Evolutionary conservation across 1,284 basidiomycete genomes (phyloP).

Genomic region (Thecaphora thlaspeos): DNA sequence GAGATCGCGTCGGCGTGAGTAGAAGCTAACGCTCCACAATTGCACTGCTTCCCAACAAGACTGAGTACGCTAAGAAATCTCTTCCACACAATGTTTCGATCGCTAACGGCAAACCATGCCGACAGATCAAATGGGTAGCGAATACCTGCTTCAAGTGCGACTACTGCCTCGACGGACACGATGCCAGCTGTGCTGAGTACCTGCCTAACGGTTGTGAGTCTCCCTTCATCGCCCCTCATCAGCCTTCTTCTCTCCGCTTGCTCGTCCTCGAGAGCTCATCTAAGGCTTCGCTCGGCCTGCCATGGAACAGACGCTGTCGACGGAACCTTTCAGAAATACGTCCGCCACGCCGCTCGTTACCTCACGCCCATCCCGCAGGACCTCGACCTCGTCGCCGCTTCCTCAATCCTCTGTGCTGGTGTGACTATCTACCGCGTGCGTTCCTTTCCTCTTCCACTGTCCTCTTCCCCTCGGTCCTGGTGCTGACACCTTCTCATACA

Average conservation of each 20-base stretch:
- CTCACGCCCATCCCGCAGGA: slow-evolving; percentile 64
- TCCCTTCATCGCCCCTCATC: too few species aligned
- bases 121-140: slow-evolving; percentile 65
- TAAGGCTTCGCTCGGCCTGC: slow-evolving; percentile 36
- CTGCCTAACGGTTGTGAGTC: slow-evolving; percentile 58
- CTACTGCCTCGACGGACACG: slow-evolving; percentile 70
- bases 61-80: too few species aligned
- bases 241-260: too few species aligned
- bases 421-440: slow-evolving; percentile 75
- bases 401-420: slow-evolving; percentile 75
- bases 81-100: too few species aligned
- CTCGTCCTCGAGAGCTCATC: not conserved
- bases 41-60: too few species aligned
- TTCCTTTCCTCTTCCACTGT: too few species aligned
- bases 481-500: too few species aligned
- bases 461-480: too few species aligned
- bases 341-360: slow-evolving; percentile 67
- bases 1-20: slow-evolving; percentile 70
- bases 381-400: slow-evolving; percentile 70
- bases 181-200: slow-evolving; percentile 62
- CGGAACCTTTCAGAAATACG: slow-evolving; percentile 74
- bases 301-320: slow-evolving; percentile 61
- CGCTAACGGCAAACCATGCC: too few species aligned
- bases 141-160: slow-evolving; percentile 72
- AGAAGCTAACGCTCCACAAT: too few species aligned